A percentile compares a stretch with the other conserved stretches of the same genome.
Conservation (phyloP, 768 basidiomycete genomes). For the Thelephora ganbajun region DNA sequence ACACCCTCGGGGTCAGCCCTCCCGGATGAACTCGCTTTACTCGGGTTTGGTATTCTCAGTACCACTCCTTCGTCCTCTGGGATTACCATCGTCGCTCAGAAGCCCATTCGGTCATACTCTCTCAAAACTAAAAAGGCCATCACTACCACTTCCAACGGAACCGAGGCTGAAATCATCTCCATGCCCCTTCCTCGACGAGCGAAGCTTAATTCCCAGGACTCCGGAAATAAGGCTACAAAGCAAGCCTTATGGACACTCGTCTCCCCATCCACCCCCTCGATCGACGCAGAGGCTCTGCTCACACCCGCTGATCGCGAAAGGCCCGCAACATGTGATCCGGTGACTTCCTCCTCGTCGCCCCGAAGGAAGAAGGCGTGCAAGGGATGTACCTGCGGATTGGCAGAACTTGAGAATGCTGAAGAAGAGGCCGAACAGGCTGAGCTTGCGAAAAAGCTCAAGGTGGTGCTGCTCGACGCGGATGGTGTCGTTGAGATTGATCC, state of each 20-base stretch:
- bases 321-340: slow-evolving; percentile 66
- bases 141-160: slow-evolving; percentile 3
- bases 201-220: slow-evolving; percentile 28
- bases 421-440: slow-evolving; percentile 34
- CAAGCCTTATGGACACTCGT: slow-evolving; percentile 81
- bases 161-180: slow-evolving; percentile 7
- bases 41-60: slow-evolving; percentile 51
- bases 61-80: slow-evolving; percentile 16
- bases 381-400: slow-evolving; percentile 90
- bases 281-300: slow-evolving; percentile 75
- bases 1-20: slow-evolving; percentile 28
- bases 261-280: slow-evolving; percentile 52
- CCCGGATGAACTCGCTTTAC: slow-evolving; percentile 43
- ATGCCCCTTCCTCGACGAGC: slow-evolving; percentile 34
- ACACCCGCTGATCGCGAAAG: slow-evolving; percentile 72
- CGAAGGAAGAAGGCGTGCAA: slow-evolving; percentile 89
- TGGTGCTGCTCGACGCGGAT: slow-evolving; percentile 53
- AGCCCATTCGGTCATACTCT: slow-evolving; percentile 35
- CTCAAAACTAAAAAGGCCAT: slow-evolving; percentile 23
- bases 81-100: slow-evolving; percentile 51
- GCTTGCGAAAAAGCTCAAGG: slow-evolving; percentile 18
- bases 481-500: slow-evolving; percentile 7
- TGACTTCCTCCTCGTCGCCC: slow-evolving; percentile 26
- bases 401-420: slow-evolving; percentile 73
- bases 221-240: slow-evolving; percentile 57